Conservation (phyloP, 225 moss, liverwort and hornwort species). For the Marchantia polymorpha region DNA sequence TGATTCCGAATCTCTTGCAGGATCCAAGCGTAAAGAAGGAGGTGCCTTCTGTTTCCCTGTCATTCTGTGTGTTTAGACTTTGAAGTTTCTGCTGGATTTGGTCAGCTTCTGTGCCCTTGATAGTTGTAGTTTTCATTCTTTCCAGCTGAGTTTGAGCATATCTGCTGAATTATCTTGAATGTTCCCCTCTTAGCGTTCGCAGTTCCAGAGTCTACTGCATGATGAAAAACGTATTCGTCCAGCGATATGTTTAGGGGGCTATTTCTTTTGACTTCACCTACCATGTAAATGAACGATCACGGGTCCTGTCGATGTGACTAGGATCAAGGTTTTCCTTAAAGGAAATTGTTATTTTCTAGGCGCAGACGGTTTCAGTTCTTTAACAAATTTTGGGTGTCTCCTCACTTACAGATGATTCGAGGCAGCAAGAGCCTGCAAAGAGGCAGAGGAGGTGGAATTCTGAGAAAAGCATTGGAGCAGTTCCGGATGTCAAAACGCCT, state of each 20-base stretch:
- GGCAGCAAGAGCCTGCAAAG: conserved; percentile 77
- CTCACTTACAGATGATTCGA: conserved; percentile 52
- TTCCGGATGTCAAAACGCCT: conserved; percentile 47
- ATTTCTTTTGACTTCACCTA: not conserved
- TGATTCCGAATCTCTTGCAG: conserved; percentile 66
- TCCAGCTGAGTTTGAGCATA: not conserved
- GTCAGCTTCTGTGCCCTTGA: not conserved
- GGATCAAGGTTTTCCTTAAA: not conserved
- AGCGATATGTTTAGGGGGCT: not conserved
- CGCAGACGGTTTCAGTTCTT: not conserved
- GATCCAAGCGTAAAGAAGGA: conserved; percentile 78
- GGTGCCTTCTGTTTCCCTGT: conserved; percentile 36
- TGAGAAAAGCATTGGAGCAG: conserved; percentile 47
- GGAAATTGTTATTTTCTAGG: not conserved
- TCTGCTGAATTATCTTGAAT: not conserved
- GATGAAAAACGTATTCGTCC: not conserved
- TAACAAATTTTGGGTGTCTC: not conserved
- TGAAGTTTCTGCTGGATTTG: not conserved
- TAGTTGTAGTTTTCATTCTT: not conserved
- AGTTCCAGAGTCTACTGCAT: not conserved
- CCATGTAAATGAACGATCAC: not conserved
- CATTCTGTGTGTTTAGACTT: not conserved
- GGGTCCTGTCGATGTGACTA: no score
- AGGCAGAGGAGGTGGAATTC: conserved; percentile 94
- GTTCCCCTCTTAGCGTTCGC: not conserved